Base-by-base conservation (phyloP, 2,329 filamentous ascomycete species). In the Neoarthrinium moseri region DNA sequence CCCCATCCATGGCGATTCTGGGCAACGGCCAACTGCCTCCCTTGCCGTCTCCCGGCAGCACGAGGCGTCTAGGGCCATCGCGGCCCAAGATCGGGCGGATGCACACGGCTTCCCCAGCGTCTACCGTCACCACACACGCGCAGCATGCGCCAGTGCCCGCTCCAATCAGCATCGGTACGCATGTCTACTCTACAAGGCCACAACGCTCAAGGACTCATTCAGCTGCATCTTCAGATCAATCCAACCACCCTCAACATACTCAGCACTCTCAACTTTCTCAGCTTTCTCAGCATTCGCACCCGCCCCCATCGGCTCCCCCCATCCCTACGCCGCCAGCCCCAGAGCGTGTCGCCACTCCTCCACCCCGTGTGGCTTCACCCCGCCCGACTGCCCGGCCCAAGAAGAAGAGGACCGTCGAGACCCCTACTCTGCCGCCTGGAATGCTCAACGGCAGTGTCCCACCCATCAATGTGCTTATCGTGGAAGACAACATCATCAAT, bases 401-500 rank as follows among this genome's bases (percentile, higher is more conserved):
- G 60, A 83, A 78, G 64, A 82, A 81, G 64, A 84, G 81, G 56
- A 27, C 49, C 7, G 52, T 59, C 40, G 59, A 65, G n/a, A 63
- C 69, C 42, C 64, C 73, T 2, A 66, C 63, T 11, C 60, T 86
- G 49, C 78, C 79, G 21, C 74, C 84, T 4, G 84, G 81, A 23
- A 76, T 89, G 57, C 78, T 95, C 22, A 90, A 92, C 55, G 86
- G 85, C 44, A 84, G 84, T 2, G 90, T 97, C 1, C 94, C 94
- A 6, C 92, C 94, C 1, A 97, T 99, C 70, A 97, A 95, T 57
- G 91, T 97, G 6, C 76, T 99, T 34, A 96, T 99, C 50, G 94
- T 99, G 12, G 94, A 99, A 71, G 94, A 99, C 71, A 99, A 99
- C 66, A 91, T 94, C 52, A 97, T 99, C 77, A 99, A 97, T 62